Evolutionary conservation across 768 basidiomycete genomes (phyloP).

Genomic region (Multifurca ochricompacta): DNA sequence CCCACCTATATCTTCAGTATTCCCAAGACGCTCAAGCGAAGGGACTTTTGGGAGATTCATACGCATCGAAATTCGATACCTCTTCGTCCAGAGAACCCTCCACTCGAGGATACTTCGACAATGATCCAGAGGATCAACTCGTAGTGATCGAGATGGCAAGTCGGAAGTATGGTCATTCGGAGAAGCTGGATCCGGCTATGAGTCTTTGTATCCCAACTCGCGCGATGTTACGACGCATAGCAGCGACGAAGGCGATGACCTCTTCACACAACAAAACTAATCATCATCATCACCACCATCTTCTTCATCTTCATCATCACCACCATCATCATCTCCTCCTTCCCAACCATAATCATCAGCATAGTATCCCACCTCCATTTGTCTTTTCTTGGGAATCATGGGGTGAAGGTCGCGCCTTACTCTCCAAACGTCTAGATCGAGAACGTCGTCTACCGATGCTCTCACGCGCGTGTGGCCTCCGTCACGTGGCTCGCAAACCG

Average conservation of each 20-base stretch:
- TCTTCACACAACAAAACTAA: no score
- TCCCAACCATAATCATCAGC: no score
- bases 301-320: no score
- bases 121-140: neutral
- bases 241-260: neutral
- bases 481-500: neutral
- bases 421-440: neutral
- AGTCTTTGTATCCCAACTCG: neutral
- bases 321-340: neutral
- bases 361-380: no score
- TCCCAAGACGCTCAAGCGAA: neutral
- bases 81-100: neutral
- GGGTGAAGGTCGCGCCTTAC: neutral
- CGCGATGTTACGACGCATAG: neutral
- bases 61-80: neutral
- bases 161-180: neutral
- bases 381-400: neutral
- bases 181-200: neutral
- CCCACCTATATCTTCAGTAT: neutral
- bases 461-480: neutral
- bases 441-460: neutral
- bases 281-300: no score
- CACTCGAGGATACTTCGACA: neutral
- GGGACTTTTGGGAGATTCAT: neutral
- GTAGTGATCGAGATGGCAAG: constrained; percentile 1